These are phyloP conservation scores for Tetracladium setigerum DNA, from an alignment of 495 filamentous ascomycete species.

Conservation along the genomic window DNA sequence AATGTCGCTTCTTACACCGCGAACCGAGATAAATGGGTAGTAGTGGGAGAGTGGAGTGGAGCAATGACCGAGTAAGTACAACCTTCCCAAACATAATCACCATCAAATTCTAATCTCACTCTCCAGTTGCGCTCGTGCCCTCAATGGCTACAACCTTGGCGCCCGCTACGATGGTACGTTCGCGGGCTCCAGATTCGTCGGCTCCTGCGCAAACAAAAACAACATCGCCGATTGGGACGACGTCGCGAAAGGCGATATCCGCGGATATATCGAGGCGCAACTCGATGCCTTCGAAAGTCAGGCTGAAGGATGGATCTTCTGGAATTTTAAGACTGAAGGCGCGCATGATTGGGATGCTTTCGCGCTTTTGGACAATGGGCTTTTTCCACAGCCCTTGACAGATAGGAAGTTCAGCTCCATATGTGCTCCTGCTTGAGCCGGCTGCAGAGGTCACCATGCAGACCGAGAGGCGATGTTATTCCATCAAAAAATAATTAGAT, in stretches of 20 bases:
- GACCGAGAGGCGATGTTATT: too few species aligned
- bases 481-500: too few species aligned
- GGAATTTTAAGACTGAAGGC: conserved; percentile 75
- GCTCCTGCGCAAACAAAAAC: conserved; percentile 47
- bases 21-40: conserved; percentile 57
- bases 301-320: conserved; percentile 70
- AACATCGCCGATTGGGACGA: conserved; percentile 41
- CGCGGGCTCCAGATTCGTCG: conserved; percentile 44
- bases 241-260: conserved; percentile 45
- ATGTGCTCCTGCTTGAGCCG: too few species aligned
- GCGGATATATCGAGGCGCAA: conserved; percentile 62
- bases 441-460: too few species aligned
- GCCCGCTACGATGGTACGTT: conserved; percentile 63
- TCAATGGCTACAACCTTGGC: conserved; percentile 62
- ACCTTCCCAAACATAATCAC: conserved; percentile 70
- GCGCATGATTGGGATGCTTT: conserved; percentile 66
- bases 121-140: conserved; percentile 60
- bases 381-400: conserved; percentile 20
- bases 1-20: conserved; percentile 55
- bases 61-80: conserved; percentile 72
- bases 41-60: conserved; percentile 62
- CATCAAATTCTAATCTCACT: too few species aligned
- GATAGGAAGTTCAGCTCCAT: conserved; percentile 9
- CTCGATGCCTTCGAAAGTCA: conserved; percentile 59
- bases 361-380: conserved; percentile 11